Percentiles rank a stretch among this genome's conserved stretches.
Conservation (phyloP, 148 eudicot species). For the Camellia sinensis region DNA sequence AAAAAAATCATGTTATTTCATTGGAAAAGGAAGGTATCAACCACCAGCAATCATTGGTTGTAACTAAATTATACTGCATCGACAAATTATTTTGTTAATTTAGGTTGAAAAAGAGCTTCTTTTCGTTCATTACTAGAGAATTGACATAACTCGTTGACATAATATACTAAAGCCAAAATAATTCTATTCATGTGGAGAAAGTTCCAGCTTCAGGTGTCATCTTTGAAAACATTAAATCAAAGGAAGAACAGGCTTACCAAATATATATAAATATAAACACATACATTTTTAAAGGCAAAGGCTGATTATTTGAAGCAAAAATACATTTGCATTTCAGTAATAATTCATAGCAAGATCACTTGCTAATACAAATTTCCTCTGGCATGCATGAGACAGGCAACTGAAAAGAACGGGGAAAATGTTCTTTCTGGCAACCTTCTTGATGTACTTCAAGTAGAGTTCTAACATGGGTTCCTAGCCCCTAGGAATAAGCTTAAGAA, state of each 20-base stretch:
- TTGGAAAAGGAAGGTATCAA: constrained; percentile 1
- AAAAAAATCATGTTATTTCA: background rate
- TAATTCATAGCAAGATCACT: background rate
- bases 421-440: background rate
- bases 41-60: background rate
- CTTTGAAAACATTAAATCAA: background rate
- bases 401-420: background rate
- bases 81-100: background rate
- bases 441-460: background rate
- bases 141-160: background rate
- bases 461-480: background rate
- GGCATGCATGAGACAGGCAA: background rate
- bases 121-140: background rate
- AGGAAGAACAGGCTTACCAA: too few species aligned
- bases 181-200: background rate
- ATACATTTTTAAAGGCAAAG: background rate
- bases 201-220: background rate
- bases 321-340: background rate
- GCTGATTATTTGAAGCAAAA: background rate
- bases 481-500: background rate
- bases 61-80: background rate
- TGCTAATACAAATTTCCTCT: background rate
- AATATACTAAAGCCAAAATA: background rate
- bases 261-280: background rate
- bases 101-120: background rate